Base-by-base conservation (phyloP, 371 early-diverging fungal genomes). In the Parasitella parasitica region DNA sequence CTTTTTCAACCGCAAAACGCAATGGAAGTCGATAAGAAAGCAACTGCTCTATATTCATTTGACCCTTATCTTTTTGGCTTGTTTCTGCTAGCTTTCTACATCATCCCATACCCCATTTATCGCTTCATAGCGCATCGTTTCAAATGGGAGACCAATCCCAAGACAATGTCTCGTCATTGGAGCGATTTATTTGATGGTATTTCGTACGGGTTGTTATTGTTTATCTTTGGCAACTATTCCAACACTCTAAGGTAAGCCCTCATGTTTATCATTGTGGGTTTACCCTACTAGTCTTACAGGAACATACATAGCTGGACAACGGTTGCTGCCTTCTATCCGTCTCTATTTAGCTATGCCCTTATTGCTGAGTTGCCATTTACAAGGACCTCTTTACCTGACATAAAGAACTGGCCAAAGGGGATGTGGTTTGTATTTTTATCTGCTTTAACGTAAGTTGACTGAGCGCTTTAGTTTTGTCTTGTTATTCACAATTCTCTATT, bases 221-320 rank as follows among this genome's bases (percentile, higher is more conserved):
- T 93, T 72, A 83, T 88, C 15, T 83, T 91, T 80, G 93, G 93
- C 24, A 90, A 90, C 72, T 93, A 93, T 69, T 22, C 91, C n/a
- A 71, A 83, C 54, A 86, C 91, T 8, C 77, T 89, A 78, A 43
- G 81, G 83, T 84, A 75, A 54, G 70, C 3, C 41, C 43, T 26
- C 0, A 0, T 27, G 12, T n/a, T n/a, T n/a, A n/a, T n/a, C n/a
- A n/a, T n/a, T n/a, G n/a, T n/a, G n/a, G n/a, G n/a, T n/a, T n/a
- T n/a, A n/a, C n/a, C n/a, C n/a, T n/a, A n/a, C n/a, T n/a, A n/a
- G n/a, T n/a, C n/a, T n/a, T n/a, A n/a, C n/a, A n/a, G n/a, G n/a
- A n/a, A n/a, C n/a, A n/a, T n/a, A n/a, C n/a, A n/a, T 22, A 84
- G 85, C 54, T 91, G 90, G 90, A 81, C 89, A 35, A 89, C 86